These are phyloP conservation scores for Lactarius indigo DNA, from an alignment of 768 basidiomycete species.

Conservation along the genomic window DNA sequence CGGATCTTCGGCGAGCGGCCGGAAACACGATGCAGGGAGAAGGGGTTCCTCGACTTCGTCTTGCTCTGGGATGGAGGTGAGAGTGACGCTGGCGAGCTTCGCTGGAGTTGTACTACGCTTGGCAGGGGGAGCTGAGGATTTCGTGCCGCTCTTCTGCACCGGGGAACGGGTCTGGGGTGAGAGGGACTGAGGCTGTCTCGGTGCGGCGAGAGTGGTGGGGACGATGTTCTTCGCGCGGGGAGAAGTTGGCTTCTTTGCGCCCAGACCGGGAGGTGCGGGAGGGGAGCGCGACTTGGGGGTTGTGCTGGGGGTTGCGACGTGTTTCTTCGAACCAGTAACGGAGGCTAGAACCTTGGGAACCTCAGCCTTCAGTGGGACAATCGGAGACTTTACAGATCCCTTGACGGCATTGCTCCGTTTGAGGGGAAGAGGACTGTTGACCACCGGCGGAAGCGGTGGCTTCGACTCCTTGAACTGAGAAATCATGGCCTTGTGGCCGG, in stretches of 20 bases:
- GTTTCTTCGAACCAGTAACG: background rate
- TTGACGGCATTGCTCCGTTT: slow-evolving; percentile 8
- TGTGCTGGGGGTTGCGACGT: background rate
- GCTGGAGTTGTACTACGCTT: background rate
- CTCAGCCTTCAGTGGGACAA: background rate
- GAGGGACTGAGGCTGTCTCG: background rate
- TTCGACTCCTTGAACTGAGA: slow-evolving; percentile 15
- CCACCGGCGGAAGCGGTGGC: slow-evolving; percentile 9
- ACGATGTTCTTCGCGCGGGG: background rate
- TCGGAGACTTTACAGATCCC: background rate
- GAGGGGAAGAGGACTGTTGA: background rate
- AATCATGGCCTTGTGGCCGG: slow-evolving; percentile 16
- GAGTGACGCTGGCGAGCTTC: background rate
- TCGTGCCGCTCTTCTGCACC: background rate
- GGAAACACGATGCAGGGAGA: slow-evolving; percentile 11
- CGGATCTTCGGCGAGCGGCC: slow-evolving; percentile 5
- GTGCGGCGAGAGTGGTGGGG: background rate
- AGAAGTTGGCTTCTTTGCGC: background rate
- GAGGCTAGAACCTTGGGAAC: background rate
- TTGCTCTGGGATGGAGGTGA: background rate
- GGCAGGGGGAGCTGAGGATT: background rate
- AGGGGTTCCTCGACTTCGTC: background rate
- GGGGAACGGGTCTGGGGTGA: background rate
- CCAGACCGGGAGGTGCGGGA: slow-evolving; percentile 4
- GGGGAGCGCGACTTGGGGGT: background rate